Base-by-base conservation (phyloP, 1,139 yeast genomes). In the Saccharomyces hybrid region DNA sequence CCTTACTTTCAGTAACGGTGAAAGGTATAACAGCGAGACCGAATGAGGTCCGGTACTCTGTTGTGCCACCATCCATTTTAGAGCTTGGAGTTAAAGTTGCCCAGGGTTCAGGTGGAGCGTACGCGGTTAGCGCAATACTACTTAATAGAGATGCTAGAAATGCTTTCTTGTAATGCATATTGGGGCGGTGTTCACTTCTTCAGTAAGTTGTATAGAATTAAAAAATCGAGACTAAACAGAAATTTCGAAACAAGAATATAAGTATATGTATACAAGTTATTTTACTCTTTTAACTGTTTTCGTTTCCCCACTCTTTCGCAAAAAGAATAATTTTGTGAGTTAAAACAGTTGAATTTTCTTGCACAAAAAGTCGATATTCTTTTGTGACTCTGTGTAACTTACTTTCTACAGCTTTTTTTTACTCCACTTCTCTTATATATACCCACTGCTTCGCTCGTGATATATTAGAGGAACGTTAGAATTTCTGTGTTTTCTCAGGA, bases 81-180 rank as follows among this genome's bases (percentile, higher is more conserved):
- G 67, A 61, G 28, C 58, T 52, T 57, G 74, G 73, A 9, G 73
- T 69, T 59, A 71, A 61, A 48, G 74, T 71, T 53, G 72, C 57
- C 75, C 75, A 72, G 48, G 71, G 64, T 49, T 60, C 71, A 57
- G 86, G 69, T 69, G 89, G 84, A 59, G 56, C 63, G 55, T 62
- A 64, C 58, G 54, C 70, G 49, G 63, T 62, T 28, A 65, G 49
- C 16, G 58, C 57, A 26, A 64, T 56, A 38, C 63, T 53, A 44
- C 63, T 56, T 47, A 62, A 49, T 50, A 70, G 61, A 52, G 70
- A 67, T 48, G 65, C 44, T 44, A 66, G 56, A 55, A 67, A 50
- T 56, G 68, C 58, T 44, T 62, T 60, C 48, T 62, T 65, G 63
- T 62, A 62, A 64, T 66, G 70, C 71, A 68, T 68, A 62, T 47